Conservation (phyloP, 106 monocot species). For the Apostasia shenzhenica region DNA sequence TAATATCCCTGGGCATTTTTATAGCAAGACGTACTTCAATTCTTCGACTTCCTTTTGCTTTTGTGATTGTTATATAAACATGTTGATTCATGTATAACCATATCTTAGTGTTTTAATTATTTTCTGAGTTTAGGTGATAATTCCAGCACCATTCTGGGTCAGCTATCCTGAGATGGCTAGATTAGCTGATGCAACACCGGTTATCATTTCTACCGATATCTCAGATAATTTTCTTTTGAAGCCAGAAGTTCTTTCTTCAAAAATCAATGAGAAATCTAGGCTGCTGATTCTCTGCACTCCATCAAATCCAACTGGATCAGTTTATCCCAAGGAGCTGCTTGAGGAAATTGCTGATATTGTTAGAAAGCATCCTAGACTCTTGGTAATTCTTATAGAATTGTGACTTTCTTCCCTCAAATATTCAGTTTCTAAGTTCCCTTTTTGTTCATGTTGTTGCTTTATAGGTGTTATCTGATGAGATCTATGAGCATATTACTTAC, state of each 20-base stretch:
- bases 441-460: background rate
- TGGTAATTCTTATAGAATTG: conserved; percentile 41
- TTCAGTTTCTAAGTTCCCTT: background rate
- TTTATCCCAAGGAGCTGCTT: conserved; percentile 78
- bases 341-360: conserved; percentile 92
- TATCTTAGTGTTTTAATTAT: conserved; percentile 1
- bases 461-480: conserved; percentile 97
- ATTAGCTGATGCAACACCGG: conserved; percentile 78
- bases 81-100: background rate
- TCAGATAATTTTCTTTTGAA: conserved; percentile 75
- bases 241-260: conserved; percentile 57
- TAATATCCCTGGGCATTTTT: no score
- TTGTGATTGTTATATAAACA: no score
- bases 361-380: conserved; percentile 74
- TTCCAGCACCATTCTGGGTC: conserved; percentile 94
- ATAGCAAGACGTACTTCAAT: no score
- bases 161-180: conserved; percentile 99
- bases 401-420: background rate
- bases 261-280: conserved; percentile 79
- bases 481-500: conserved; percentile 98
- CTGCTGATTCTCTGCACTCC: conserved; percentile 89
- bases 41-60: no score
- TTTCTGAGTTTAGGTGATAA: conserved; percentile 54
- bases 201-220: conserved; percentile 74
- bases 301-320: conserved; percentile 96